Evolutionary conservation across 257 asterid species (phyloP).

Genomic region (Jacaranda copaia): DNA sequence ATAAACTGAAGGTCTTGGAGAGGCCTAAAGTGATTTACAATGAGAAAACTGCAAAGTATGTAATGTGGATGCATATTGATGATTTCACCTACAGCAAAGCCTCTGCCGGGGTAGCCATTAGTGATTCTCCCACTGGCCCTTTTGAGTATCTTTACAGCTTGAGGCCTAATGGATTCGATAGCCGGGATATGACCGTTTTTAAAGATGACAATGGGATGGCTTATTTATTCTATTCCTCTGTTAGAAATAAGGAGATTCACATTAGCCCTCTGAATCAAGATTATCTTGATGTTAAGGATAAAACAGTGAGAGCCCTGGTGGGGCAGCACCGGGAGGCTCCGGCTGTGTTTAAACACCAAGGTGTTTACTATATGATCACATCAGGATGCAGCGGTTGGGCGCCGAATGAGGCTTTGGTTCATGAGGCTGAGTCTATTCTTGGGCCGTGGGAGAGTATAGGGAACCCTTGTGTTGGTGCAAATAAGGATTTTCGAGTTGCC

Average conservation of each 20-base stretch:
- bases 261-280: conserved; percentile 52
- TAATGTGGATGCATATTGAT: conserved; percentile 88
- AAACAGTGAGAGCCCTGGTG: conserved; percentile 47
- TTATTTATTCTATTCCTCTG: conserved; percentile 63
- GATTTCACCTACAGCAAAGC: conserved; percentile 66
- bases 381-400: conserved; percentile 94
- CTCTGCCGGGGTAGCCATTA: conserved; percentile 63
- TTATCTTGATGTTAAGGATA: conserved; percentile 47
- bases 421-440: conserved; percentile 68
- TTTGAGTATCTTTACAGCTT: conserved; percentile 56
- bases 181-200: conserved; percentile 75
- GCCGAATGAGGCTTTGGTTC: conserved; percentile 81
- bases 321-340: conserved; percentile 85
- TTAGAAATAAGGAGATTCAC: conserved; percentile 71
- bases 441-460: conserved; percentile 91
- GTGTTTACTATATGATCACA: conserved; percentile 70
- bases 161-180: conserved; percentile 76
- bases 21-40: conserved; percentile 84
- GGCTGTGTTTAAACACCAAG: conserved; percentile 64
- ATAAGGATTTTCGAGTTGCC: conserved; percentile 56
- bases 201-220: conserved; percentile 67
- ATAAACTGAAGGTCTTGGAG: conserved; percentile 65
- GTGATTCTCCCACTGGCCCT: conserved; percentile 65
- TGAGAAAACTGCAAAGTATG: conserved; percentile 47
- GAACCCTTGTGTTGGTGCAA: conserved; percentile 83